A percentile compares a stretch with the other conserved stretches of the same genome.
phyloP scores from a whole-genome alignment of 441 rosid species.

The Adansonia grandidieri region DNA sequence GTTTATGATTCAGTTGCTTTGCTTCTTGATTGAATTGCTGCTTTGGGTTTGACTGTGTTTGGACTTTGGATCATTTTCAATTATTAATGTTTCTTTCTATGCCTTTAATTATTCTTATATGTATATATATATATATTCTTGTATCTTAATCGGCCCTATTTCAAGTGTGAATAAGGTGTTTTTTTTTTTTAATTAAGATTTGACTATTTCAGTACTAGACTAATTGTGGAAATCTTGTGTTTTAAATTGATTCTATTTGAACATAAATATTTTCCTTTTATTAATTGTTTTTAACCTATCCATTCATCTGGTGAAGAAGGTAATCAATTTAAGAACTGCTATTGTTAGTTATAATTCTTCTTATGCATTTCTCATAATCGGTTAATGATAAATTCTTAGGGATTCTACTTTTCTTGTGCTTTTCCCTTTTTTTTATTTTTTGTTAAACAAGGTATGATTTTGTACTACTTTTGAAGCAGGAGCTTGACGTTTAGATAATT shows the following conservation, averaged over 20 bases:
- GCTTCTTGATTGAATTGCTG: not conserved
- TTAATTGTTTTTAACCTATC: not conserved
- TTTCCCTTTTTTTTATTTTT: not conserved
- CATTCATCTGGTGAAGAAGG: not conserved
- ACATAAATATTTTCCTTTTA: not conserved
- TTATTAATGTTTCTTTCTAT: not conserved
- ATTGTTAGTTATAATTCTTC: not conserved
- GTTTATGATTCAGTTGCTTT: constrained; percentile 9
- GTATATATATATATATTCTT: not conserved
- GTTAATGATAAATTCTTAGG: not conserved
- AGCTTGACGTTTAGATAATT: not conserved
- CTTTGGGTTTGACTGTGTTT: constrained; percentile 9
- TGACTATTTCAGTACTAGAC: not conserved
- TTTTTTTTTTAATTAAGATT: not conserved
- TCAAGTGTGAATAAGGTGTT: not conserved
- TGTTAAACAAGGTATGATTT: not conserved
- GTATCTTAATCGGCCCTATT: not conserved
- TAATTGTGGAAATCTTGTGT: constrained; percentile 12
- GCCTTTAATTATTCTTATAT: not conserved
- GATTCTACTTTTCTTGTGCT: not conserved
- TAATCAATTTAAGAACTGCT: not conserved
- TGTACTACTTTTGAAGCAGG: constrained; percentile 1
- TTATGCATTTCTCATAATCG: not conserved
- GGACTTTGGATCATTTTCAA: not conserved
- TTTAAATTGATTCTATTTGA: not conserved